Percentiles rank a stretch among this genome's conserved stretches.
These are phyloP conservation scores for Clavariopsis aquatica DNA, from an alignment of 495 filamentous ascomycete species.

Conservation along the genomic window DNA sequence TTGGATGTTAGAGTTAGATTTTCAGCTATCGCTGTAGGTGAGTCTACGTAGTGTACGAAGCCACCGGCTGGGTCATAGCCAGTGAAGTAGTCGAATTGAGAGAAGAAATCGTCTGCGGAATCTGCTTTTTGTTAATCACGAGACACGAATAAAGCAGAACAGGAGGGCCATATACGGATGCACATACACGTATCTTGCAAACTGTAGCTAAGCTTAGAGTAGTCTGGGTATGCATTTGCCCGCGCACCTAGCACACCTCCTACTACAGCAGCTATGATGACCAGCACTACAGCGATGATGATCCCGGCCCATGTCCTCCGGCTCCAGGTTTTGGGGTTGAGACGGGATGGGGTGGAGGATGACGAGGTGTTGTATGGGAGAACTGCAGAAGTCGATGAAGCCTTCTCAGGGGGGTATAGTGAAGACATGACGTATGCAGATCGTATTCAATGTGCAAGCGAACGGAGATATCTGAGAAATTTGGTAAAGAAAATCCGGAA, in stretches of 20 bases:
- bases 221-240: constrained; percentile 57
- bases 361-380: not conserved
- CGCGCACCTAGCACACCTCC: constrained; percentile 44
- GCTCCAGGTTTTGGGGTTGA: constrained; percentile 55
- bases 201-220: constrained; percentile 52
- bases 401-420: not conserved
- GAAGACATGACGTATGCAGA: not conserved
- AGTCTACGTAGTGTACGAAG: constrained; percentile 46
- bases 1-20: constrained; percentile 53
- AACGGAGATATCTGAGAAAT: not conserved
- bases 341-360: constrained; percentile 41
- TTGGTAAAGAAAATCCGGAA: not conserved
- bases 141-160: no score
- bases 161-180: no score
- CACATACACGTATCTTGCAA: constrained; percentile 55
- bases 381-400: not conserved
- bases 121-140: constrained; percentile 39
- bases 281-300: constrained; percentile 41
- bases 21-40: constrained; percentile 29
- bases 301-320: constrained; percentile 50
- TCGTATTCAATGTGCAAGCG: not conserved
- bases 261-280: constrained; percentile 58
- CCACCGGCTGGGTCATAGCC: constrained; percentile 43
- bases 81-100: constrained; percentile 55
- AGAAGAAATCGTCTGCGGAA: constrained; percentile 52